These are phyloP conservation scores for Pyrenochaeta sp. DNA, from an alignment of 2,329 filamentous ascomycete genomes.

Conservation along the genomic window DNA sequence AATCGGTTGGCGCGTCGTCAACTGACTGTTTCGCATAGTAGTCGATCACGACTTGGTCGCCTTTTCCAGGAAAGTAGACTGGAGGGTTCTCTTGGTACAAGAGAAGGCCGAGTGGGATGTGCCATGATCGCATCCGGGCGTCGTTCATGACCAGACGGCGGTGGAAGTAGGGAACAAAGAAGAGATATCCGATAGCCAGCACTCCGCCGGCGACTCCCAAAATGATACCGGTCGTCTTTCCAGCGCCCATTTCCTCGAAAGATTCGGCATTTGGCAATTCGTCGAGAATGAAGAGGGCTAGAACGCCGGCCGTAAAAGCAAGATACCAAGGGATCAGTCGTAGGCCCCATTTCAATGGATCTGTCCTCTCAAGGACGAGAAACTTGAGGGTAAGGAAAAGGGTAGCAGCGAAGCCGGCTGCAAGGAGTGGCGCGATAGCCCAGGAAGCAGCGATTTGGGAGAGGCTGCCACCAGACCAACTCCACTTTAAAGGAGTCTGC, in stretches of 20 bases:
- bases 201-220: conserved; percentile 12
- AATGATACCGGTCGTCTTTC: conserved; percentile 13
- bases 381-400: conserved; percentile 59
- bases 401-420: conserved; percentile 54
- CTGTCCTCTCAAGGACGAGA: conserved; percentile 54
- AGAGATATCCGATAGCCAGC: conserved; percentile 12
- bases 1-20: no score
- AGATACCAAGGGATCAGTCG: conserved; percentile 57
- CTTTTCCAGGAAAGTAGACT: conserved; percentile 51
- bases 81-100: conserved; percentile 46
- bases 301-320: conserved; percentile 54
- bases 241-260: conserved; percentile 19
- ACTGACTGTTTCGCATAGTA: conserved; percentile 49
- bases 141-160: conserved; percentile 16
- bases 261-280: conserved; percentile 41
- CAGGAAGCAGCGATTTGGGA: conserved; percentile 53
- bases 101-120: conserved; percentile 42
- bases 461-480: conserved; percentile 30
- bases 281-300: conserved; percentile 65
- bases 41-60: conserved; percentile 45
- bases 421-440: conserved; percentile 57
- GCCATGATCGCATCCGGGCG: conserved; percentile 18
- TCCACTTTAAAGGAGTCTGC: conserved; percentile 28
- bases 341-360: conserved; percentile 57
- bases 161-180: conserved; percentile 21